Evolutionary conservation across 2,329 filamentous ascomycete genomes (phyloP), one percentile per base, ranked within the genome.

Genomic region (Tolypocladium amazonense): DNA sequence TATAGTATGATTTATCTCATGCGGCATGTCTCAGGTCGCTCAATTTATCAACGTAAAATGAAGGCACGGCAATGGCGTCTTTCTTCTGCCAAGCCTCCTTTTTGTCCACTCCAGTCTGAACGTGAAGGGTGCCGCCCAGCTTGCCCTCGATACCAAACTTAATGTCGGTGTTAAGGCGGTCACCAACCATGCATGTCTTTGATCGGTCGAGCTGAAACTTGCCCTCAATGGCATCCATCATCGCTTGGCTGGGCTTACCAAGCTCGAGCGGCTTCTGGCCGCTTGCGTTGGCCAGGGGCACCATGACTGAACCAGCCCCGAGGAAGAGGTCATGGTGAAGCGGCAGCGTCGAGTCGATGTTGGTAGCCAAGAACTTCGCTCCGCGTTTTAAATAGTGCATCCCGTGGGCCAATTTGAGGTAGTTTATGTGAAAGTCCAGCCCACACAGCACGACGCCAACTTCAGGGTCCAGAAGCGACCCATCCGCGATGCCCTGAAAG

Each of bases 161-260:
- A 71, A 99, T 97, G 75, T 99, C 94, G 0, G 94, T 99, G 72
- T 97, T 90, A 64, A 96, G 78, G 37, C 94, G 82, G 73, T 99
- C 94, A 8, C 94, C 94, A 52, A 99, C 84, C 94, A 99, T 99
- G 75, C 94, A 97, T 1, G 94, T 90, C 66, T 86, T 86, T 62
- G 81, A 84, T 43, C 92, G 84, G 72, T 97, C 87, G 58, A 99
- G 88, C 65, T 89, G 82, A 73, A 97, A 97, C 75, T 96, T 96
- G 61, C 93, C 93, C 78, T 97, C 93, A 60, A 99, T 89, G 3
- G 94, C 92, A 73, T 97, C 93, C 93, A 99, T 96, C 94, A 99
- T 99, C 4, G 93, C 93, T 77, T 96, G 92, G 71, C 91, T 96
- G 3, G 94, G 94, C 77, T 99, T 99, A 0, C 94, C 94, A 47